These are phyloP conservation scores for Pythium plurisporium DNA, from an alignment of 352 stramenopile genomes.

Conservation along the genomic window DNA sequence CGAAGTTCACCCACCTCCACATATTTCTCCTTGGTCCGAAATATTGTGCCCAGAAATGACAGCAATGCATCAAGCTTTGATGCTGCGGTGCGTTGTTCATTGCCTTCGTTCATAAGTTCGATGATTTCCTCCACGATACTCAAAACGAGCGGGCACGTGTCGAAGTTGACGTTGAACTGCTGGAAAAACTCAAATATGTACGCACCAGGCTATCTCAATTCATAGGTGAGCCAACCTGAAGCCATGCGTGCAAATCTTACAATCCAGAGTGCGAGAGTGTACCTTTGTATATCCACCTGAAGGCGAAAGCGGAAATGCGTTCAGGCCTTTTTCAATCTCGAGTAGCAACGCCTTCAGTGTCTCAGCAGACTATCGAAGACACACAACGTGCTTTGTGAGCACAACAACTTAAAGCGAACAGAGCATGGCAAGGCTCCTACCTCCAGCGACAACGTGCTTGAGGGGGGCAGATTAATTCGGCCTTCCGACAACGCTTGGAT, in stretches of 20 bases:
- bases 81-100: slow-evolving; percentile 49
- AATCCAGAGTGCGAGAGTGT: neutral
- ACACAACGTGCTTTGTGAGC: neutral
- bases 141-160: slow-evolving; percentile 81
- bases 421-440: too few relatives aligned
- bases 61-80: slow-evolving; percentile 81
- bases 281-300: slow-evolving; percentile 82
- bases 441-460: slow-evolving; percentile 60
- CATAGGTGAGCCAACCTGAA: neutral
- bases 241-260: neutral
- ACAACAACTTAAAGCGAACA: too few relatives aligned
- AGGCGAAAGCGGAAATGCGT: slow-evolving; percentile 65
- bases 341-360: slow-evolving; percentile 77
- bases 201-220: slow-evolving; percentile 45
- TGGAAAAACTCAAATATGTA: slow-evolving; percentile 92
- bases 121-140: slow-evolving; percentile 89
- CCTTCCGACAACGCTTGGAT: slow-evolving; percentile 60
- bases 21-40: slow-evolving; percentile 78
- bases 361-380: slow-evolving; percentile 49
- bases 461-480: slow-evolving; percentile 40
- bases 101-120: slow-evolving; percentile 67
- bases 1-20: slow-evolving; percentile 33
- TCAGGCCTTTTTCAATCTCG: slow-evolving; percentile 83
- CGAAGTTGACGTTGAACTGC: slow-evolving; percentile 87
- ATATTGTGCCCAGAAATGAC: slow-evolving; percentile 84